phyloP scores from a whole-genome alignment of 139 green algal species.

The Coelastrella sp. region DNA sequence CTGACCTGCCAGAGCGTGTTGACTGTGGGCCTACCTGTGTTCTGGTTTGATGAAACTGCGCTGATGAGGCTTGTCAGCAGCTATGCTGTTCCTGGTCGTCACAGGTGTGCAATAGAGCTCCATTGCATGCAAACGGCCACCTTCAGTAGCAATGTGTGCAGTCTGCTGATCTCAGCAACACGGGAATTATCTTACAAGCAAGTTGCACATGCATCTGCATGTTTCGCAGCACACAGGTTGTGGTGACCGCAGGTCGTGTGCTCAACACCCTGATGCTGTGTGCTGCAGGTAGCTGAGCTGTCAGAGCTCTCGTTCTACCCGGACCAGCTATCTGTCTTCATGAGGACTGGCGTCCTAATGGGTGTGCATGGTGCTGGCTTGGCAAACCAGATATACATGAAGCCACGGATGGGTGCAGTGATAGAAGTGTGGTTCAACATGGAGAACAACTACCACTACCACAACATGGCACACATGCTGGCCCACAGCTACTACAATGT shows the following conservation, averaged over 20 bases:
- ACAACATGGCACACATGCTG: constrained; percentile 51
- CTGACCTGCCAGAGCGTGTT: too few relatives aligned
- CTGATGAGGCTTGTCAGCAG: too few relatives aligned
- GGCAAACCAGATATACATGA: constrained; percentile 55
- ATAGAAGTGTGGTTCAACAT: constrained; percentile 57
- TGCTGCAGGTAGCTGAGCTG: constrained; percentile 47
- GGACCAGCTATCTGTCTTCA: constrained; percentile 52
- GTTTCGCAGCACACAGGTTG: neutral
- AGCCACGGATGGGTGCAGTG: constrained; percentile 49
- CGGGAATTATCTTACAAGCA: too few relatives aligned
- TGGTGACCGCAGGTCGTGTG: neutral
- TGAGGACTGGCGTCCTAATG: constrained; percentile 43
- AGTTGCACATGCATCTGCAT: neutral
- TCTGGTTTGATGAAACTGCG: too few relatives aligned
- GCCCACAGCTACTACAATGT: constrained; percentile 42
- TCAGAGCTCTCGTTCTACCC: constrained; percentile 54
- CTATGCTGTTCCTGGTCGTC: too few relatives aligned
- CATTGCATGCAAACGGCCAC: too few relatives aligned
- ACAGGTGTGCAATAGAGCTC: too few relatives aligned
- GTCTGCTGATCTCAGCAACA: too few relatives aligned
- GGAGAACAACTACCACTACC: constrained; percentile 53
- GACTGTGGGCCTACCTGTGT: too few relatives aligned
- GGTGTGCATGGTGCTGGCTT: constrained; percentile 56
- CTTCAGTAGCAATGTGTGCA: too few relatives aligned
- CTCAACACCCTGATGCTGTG: neutral